Conservation (phyloP, 1,139 yeast species). For the Saccharomyces hybrid region DNA sequence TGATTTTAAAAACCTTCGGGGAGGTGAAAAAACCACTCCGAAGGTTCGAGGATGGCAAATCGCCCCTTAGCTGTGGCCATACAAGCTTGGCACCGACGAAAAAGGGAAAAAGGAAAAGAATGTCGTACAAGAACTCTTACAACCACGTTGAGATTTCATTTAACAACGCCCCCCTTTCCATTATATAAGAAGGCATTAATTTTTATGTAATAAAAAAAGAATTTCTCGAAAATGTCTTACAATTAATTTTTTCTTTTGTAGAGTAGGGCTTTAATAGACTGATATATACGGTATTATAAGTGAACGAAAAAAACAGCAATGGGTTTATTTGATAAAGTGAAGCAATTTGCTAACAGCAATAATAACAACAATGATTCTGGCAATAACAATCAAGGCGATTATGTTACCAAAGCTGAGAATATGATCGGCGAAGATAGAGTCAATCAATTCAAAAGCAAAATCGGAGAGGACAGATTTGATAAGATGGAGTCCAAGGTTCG, state of each 20-base stretch:
- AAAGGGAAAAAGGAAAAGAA: not conserved
- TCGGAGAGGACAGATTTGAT: conserved; percentile 26
- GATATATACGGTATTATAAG: not conserved
- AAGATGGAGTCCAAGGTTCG: conserved; percentile 23
- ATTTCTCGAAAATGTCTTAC: not conserved
- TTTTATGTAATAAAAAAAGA: not conserved
- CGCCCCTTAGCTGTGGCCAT: not conserved
- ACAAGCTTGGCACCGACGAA: not conserved
- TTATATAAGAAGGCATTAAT: not conserved
- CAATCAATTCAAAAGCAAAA: conserved; percentile 16
- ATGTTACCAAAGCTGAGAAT: conserved; percentile 20
- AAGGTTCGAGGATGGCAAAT: not conserved
- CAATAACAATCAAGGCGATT: conserved; percentile 11
- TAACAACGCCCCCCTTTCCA: not conserved
- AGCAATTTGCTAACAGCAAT: conserved; percentile 11
- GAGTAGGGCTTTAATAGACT: not conserved
- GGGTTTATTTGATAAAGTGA: conserved; percentile 33
- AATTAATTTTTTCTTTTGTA: not conserved
- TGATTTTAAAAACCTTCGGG: not conserved
- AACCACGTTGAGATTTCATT: not conserved
- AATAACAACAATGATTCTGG: conserved; percentile 5
- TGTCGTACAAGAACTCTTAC: not conserved
- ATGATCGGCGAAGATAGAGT: conserved; percentile 23
- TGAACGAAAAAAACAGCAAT: conserved; percentile 13
- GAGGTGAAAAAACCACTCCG: not conserved